Conservation (phyloP, 148 eudicot species). For the Agrostemma githago region DNA sequence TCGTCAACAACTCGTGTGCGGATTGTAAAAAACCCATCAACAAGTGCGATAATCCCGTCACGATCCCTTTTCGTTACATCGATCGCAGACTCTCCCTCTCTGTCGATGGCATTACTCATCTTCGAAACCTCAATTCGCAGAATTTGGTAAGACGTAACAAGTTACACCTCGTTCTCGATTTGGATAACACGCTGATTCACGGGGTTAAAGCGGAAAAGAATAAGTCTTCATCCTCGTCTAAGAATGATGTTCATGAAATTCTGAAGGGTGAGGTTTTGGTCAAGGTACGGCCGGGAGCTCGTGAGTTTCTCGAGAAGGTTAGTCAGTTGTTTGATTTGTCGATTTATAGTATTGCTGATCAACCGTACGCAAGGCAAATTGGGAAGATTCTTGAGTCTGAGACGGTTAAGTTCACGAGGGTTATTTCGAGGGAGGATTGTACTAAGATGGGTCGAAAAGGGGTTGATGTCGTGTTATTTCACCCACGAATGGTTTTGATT, state of each 20-base stretch:
- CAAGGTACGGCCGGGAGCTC: neutral
- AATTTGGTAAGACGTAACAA: neutral
- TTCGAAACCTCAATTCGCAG: neutral
- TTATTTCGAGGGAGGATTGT: neutral
- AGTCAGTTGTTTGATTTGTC: neutral
- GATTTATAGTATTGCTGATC: neutral
- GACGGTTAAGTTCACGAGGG: neutral
- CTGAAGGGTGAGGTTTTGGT: neutral
- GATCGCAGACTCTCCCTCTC: neutral
- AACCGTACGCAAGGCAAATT: neutral
- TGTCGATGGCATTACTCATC: neutral
- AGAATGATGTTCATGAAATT: slow-evolving; percentile 1
- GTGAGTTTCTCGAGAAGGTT: neutral
- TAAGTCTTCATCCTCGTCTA: neutral
- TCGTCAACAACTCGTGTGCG: neutral
- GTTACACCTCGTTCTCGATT: neutral
- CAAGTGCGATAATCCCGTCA: neutral
- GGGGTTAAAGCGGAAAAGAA: neutral
- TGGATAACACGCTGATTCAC: neutral
- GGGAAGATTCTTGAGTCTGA: neutral
- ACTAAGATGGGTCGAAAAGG: neutral
- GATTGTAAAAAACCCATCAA: neutral
- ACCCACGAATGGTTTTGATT: neutral
- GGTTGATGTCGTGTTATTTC: neutral
- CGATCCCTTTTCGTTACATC: neutral